Evolutionary conservation across 164 flowering plant species (phyloP), one percentile per base, ranked within the genome.

Genomic region (Magnolia officinalis): DNA sequence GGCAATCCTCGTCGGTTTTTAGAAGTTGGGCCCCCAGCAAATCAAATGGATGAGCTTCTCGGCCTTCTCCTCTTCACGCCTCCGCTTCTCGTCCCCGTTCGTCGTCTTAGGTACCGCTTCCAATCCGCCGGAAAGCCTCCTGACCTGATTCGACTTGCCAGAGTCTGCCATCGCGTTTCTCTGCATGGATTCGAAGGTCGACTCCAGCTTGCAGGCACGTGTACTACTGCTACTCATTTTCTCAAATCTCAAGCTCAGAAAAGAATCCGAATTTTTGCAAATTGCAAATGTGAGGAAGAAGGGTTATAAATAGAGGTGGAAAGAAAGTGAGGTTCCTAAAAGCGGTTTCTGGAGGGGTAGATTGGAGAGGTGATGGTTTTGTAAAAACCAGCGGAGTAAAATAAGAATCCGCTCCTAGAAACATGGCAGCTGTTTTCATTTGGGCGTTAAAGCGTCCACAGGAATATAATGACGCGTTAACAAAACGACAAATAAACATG

Each of bases 21-120:
- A 55, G 13, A 11, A 55, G 13, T 83, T 77, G 63, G 86, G 84
- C 50, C 86, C 87, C 84, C 87, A 82, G 61, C 78, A 80, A 24
- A 79, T 71, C 72, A 83, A 72, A 55, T 83, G 80, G 50, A 80
- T n/a, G 49, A 80, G 66, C 1, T 19, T 72, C 74, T 80, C 81
- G 11, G 69, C 72, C 76, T 76, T 67, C 74, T 80, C 80, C 55
- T 71, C 75, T 63, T 67, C 37, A 29, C 78, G 67, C 49, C 67
- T 61, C 74, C 63, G 9, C 21, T 72, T 81, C 73, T 74, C 72
- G 18, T 79, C 74, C 61, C 13, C 61, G 13, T 13, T 75, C 50
- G 1, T 19, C 29, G 20, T 71, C 14, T 0, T 50, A 76, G 45
- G 31, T 29, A 19, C 50, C 68, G 45, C 13, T 55, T 63, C 68